A percentile compares a stretch with the other conserved stretches of the same genome.
These are phyloP conservation scores for Citrus unshiu DNA, from an alignment of 345 rosid species.

Conservation along the genomic window DNA sequence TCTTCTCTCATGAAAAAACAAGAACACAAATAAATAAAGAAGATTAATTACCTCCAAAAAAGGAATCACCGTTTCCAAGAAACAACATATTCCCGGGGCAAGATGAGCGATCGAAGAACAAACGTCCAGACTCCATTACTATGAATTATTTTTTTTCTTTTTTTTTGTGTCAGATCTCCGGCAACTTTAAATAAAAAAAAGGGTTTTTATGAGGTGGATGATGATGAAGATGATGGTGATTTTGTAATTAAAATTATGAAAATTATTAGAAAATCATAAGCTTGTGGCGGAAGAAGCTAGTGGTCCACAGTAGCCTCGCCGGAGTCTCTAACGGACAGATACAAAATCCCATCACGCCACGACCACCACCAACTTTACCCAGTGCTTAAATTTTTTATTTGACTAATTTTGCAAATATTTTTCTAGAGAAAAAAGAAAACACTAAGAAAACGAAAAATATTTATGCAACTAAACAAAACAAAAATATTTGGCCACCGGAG, in stretches of 20 bases:
- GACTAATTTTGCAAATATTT: too few relatives aligned
- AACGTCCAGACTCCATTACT: constrained; percentile 62
- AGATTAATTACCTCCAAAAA: constrained; percentile 41
- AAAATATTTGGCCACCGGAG: constrained; percentile 9
- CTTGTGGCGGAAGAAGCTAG: constrained; percentile 99
- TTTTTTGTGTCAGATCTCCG: constrained; percentile 9
- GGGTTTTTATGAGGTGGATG: neutral
- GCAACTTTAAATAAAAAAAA: neutral
- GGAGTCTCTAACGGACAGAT: constrained; percentile 77
- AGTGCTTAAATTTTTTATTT: neutral
- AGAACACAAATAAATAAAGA: neutral
- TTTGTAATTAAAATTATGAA: too few relatives aligned
- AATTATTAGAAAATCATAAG: constrained; percentile 62
- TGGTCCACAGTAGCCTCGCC: constrained; percentile 90
- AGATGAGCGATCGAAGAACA: constrained; percentile 59
- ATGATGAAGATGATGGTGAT: neutral
- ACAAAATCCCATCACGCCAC: constrained; percentile 79
- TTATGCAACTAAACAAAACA: too few relatives aligned
- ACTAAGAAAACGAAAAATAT: neutral
- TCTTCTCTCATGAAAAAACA: neutral
- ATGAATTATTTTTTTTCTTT: neutral
- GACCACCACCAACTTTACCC: constrained; percentile 17
- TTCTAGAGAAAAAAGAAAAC: neutral
- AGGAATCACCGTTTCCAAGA: constrained; percentile 52
- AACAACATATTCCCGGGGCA: constrained; percentile 60